Evolutionary conservation across 2,329 filamentous ascomycete genomes (phyloP).

Genomic region (Sporothrix sp.): DNA sequence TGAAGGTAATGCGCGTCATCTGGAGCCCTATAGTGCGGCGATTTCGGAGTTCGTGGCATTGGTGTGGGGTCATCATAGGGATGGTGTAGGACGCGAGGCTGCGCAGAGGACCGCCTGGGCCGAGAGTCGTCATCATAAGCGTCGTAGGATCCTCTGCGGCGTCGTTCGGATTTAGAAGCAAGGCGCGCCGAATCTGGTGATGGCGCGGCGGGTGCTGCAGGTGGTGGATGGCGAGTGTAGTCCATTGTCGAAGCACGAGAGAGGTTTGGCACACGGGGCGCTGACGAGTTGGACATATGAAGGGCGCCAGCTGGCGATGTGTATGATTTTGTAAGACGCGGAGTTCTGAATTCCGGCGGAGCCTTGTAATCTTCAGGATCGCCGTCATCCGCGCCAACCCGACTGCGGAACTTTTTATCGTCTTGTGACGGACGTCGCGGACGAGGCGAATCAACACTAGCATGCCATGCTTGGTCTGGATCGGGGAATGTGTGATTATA

Average conservation of each 20-base stretch:
- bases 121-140: conserved; percentile 12
- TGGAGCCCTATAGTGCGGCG: neutral
- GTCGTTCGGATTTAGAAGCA: conserved; percentile 13
- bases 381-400: neutral
- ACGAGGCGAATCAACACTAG: neutral
- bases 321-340: conserved; percentile 22
- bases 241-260: conserved; percentile 19
- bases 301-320: conserved; percentile 16
- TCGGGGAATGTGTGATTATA: conserved; percentile 16
- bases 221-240: conserved; percentile 9
- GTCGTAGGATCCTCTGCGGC: conserved; percentile 16
- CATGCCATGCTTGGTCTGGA: conserved; percentile 14
- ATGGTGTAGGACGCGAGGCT: conserved; percentile 9
- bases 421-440: conserved; percentile 17
- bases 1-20: conserved; percentile 10
- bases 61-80: conserved; percentile 5
- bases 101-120: neutral
- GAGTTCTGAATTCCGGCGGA: conserved; percentile 16
- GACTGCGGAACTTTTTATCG: conserved; percentile 11
- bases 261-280: conserved; percentile 12
- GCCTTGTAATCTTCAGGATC: conserved; percentile 14
- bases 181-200: conserved; percentile 10
- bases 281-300: conserved; percentile 16
- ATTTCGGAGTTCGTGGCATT: conserved; percentile 5
- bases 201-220: conserved; percentile 10